A percentile compares a stretch with the other conserved stretches of the same genome.
Evolutionary conservation across 495 filamentous ascomycete genomes (phyloP).

Genomic region (Sabuloglossum arenarium): DNA sequence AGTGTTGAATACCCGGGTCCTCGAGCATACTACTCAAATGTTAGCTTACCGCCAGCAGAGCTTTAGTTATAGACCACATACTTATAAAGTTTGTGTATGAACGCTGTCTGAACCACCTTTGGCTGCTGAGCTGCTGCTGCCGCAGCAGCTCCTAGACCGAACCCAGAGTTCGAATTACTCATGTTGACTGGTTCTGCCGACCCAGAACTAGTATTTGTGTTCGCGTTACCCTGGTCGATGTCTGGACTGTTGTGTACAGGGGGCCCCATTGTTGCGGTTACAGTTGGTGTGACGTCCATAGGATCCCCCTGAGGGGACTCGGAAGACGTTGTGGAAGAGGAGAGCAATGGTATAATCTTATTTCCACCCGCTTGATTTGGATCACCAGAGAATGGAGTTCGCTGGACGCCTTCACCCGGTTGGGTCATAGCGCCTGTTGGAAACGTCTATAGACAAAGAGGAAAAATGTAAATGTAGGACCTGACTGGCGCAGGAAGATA

Average conservation of each 20-base stretch:
- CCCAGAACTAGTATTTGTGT: conserved; percentile 4
- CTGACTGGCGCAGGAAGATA: not conserved
- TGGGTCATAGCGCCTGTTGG: not conserved
- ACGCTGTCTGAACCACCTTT: conserved; percentile 97
- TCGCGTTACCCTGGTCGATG: conserved; percentile 22
- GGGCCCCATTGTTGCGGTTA: conserved; percentile 20
- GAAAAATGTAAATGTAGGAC: not conserved
- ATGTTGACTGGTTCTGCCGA: not conserved
- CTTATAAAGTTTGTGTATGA: conserved; percentile 99
- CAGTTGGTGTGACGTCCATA: conserved; percentile 30
- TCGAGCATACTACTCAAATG: conserved; percentile 67
- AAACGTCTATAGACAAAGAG: conserved; percentile 1
- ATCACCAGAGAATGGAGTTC: conserved; percentile 2
- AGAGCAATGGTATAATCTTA: conserved; percentile 23
- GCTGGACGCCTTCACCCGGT: not conserved
- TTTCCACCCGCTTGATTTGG: conserved; percentile 1
- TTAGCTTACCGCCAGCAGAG: conserved; percentile 2
- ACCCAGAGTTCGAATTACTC: conserved; percentile 11
- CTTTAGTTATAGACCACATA: conserved; percentile 24
- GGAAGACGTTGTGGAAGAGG: conserved; percentile 17
- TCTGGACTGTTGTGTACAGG: conserved; percentile 26
- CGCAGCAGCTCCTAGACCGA: conserved; percentile 34
- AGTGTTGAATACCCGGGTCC: conserved; percentile 73
- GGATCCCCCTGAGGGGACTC: conserved; percentile 21
- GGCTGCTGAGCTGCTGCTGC: conserved; percentile 71